Evolutionary conservation across 1,139 yeast species (phyloP).

Genomic region (Pichia sp.): DNA sequence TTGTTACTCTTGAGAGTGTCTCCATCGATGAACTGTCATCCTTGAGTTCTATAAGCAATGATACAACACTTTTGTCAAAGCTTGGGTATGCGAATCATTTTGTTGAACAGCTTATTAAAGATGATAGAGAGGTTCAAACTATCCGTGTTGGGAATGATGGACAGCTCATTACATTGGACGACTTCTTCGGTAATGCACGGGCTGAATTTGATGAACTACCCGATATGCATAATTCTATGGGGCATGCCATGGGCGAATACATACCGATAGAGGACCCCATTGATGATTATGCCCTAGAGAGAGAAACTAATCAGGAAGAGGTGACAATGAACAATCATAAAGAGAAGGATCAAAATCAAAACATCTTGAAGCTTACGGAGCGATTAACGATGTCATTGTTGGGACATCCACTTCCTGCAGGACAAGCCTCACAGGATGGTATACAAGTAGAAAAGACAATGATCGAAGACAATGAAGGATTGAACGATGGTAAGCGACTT

Average conservation of each 20-base stretch:
- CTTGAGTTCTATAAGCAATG: neutral
- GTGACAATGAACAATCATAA: too few species aligned
- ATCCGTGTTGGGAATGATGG: slow-evolving; percentile 23
- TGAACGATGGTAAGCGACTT: slow-evolving; percentile 3
- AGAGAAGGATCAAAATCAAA: too few species aligned
- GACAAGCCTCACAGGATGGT: neutral
- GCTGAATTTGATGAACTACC: too few species aligned
- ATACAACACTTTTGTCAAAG: slow-evolving; percentile 9
- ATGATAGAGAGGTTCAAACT: slow-evolving; percentile 27
- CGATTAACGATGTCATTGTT: slow-evolving; percentile 15
- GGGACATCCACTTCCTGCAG: slow-evolving; percentile 14
- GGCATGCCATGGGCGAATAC: too few species aligned
- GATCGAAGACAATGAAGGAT: slow-evolving; percentile 5
- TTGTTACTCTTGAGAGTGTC: slow-evolving; percentile 46
- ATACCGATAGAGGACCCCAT: too few species aligned
- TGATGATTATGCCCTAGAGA: too few species aligned
- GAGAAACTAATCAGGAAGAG: too few species aligned
- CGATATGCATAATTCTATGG: too few species aligned
- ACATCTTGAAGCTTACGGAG: slow-evolving; percentile 12
- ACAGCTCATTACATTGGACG: slow-evolving; percentile 24
- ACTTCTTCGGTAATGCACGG: slow-evolving; percentile 20
- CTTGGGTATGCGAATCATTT: slow-evolving; percentile 23
- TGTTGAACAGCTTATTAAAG: slow-evolving; percentile 26
- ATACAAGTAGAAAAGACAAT: slow-evolving; percentile 11
- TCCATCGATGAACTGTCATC: slow-evolving; percentile 25